A percentile compares a stretch with the other conserved stretches of the same genome.
phyloP scores from a whole-genome alignment of 768 basidiomycete species.

The Glaciozyma martinii region DNA sequence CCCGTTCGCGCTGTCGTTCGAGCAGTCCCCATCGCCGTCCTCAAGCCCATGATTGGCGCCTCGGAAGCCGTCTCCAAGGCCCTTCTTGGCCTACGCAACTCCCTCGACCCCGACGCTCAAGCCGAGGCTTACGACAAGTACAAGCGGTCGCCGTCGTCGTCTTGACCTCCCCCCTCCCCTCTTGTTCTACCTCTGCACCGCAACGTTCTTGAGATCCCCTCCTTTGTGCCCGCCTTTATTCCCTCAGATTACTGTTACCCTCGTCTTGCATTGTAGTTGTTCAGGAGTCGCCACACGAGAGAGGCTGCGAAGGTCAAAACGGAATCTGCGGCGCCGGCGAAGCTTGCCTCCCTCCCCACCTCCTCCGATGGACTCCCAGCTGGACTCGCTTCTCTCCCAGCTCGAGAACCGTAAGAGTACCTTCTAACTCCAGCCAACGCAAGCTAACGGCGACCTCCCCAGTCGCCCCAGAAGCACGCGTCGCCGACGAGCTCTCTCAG shows the following conservation, averaged over 20 bases:
- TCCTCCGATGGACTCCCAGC: too few relatives aligned
- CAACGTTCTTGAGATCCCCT: too few relatives aligned
- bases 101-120: slow-evolving; percentile 73
- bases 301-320: too few relatives aligned
- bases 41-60: slow-evolving; percentile 97
- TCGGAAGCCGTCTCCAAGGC: slow-evolving; percentile 95
- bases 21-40: slow-evolving; percentile 91
- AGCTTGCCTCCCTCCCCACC: too few relatives aligned
- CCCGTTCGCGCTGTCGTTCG: slow-evolving; percentile 88
- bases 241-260: too few relatives aligned
- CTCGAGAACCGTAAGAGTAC: neutral
- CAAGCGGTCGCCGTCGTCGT: slow-evolving; percentile 44
- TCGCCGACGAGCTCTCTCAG: neutral
- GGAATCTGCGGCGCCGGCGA: too few relatives aligned
- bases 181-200: too few relatives aligned
- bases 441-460: neutral
- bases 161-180: neutral
- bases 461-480: neutral
- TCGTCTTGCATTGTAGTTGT: too few relatives aligned
- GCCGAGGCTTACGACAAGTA: slow-evolving; percentile 88
- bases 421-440: neutral
- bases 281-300: too few relatives aligned
- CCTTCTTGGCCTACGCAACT: slow-evolving; percentile 81
- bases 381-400: neutral
- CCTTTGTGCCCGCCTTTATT: too few relatives aligned